Evolutionary conservation across 495 filamentous ascomycete genomes (phyloP), one percentile per base, ranked within the genome.

Genomic region (Aspergillus heteromorphus): DNA sequence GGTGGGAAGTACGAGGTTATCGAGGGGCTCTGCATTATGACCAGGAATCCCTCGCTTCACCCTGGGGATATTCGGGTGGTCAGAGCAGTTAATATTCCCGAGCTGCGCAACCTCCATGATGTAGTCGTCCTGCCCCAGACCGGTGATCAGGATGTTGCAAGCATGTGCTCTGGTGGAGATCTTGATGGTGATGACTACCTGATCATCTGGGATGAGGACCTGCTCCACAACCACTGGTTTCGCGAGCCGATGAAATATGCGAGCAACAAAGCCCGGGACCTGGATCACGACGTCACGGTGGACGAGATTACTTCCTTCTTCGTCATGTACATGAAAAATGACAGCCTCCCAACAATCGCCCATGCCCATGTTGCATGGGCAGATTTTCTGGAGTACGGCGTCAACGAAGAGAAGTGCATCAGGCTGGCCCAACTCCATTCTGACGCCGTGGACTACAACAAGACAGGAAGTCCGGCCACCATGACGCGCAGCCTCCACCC

Each of bases 91-190:
- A 82, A 97, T 59, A 74, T 84, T 7, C 83, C 85, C 3, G 72
- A 72, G 9, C 77, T 99, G 6, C 76, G 78, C 30, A 87, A 96
- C 60, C 78, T 97, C 5, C 79, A 81, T 25, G 83, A 97, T 62
- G 88, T 93, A 11, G 86, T 97, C 18, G 91, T 96, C 5, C 83
- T 99, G 38, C 91, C 93, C 0, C 81, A 87, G 38, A 85, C 77
- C 0, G 93, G 93, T 0, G 92, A 97, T 67, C 78, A 86, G 36
- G 89, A 92, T 58, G 68, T 99, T 21, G 80, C 91, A 7, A 88
- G 86, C 55, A 97, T 97, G 93, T 93, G 91, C 58, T 95, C 93
- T 6, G 93, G 93, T 2, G 95, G 93, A 5, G 93, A 99, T 66
- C 75, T 99, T 2, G 93, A 99, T 69, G 93, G 93, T 0, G 93